These are phyloP conservation scores for Parafenestella ontariensis DNA, from an alignment of 2,329 filamentous ascomycete species.

Conservation along the genomic window DNA sequence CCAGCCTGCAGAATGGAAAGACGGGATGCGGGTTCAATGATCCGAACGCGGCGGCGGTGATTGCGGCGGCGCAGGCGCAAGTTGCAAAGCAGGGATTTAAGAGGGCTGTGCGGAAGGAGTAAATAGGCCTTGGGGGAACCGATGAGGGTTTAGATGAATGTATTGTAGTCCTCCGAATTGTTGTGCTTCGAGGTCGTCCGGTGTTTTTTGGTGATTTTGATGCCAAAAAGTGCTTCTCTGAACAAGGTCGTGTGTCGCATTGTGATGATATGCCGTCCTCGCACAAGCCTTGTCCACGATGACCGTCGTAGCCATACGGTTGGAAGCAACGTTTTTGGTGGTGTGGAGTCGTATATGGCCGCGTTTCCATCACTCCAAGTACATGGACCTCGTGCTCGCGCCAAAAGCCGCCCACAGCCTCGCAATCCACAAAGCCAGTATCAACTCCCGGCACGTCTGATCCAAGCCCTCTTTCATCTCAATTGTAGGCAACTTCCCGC, in stretches of 20 bases:
- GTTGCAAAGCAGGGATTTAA: constrained; percentile 39
- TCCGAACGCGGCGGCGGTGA: constrained; percentile 35
- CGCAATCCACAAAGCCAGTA: constrained; percentile 31
- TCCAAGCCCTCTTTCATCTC: constrained; percentile 28
- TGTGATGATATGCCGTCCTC: too few relatives aligned
- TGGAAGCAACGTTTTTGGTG: not conserved
- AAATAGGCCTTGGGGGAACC: too few relatives aligned
- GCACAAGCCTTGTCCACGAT: too few relatives aligned
- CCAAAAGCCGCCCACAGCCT: constrained; percentile 36
- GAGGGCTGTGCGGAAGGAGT: constrained; percentile 25
- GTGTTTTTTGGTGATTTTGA: not conserved
- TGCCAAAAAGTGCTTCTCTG: too few relatives aligned
- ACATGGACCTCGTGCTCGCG: constrained; percentile 10
- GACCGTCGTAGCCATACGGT: too few relatives aligned
- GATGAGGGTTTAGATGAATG: too few relatives aligned
- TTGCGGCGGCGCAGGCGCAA: constrained; percentile 40
- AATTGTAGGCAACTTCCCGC: constrained; percentile 29
- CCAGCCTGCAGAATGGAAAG: constrained; percentile 39
- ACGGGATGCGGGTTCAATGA: constrained; percentile 39
- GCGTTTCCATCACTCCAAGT: not conserved
- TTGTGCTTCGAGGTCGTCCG: not conserved
- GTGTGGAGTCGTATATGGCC: not conserved
- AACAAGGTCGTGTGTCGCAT: too few relatives aligned
- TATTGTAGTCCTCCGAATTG: too few relatives aligned
- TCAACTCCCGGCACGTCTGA: constrained; percentile 32